Evolutionary conservation across 1,284 basidiomycete genomes (phyloP).

Genomic region (Nidula niveotomentosa): DNA sequence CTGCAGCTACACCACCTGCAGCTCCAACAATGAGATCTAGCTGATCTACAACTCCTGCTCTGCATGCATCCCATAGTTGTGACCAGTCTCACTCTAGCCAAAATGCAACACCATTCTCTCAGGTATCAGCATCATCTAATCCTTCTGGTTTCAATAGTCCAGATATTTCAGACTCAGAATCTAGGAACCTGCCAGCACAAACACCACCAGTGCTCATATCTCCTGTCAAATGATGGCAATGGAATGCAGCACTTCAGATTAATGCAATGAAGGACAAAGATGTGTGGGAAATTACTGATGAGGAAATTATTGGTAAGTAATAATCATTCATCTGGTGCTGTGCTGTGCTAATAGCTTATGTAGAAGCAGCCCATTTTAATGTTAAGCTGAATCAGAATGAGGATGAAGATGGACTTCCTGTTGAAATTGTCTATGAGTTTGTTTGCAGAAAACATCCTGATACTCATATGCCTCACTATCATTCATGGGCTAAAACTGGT

Average conservation of each 20-base stretch:
- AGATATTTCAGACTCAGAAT: too few species aligned
- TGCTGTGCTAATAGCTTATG: background rate
- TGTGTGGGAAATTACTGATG: slow-evolving; percentile 3
- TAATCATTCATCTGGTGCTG: background rate
- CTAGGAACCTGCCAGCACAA: too few species aligned
- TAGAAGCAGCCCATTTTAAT: background rate
- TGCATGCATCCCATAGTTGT: too few species aligned
- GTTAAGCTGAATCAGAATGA: background rate
- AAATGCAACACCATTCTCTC: too few species aligned
- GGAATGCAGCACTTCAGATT: background rate
- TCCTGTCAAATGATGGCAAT: background rate
- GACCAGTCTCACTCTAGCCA: too few species aligned
- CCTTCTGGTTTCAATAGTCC: too few species aligned
- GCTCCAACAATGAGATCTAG: too few species aligned
- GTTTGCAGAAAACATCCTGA: background rate
- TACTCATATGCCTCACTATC: background rate
- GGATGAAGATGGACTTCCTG: background rate
- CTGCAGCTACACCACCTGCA: too few species aligned
- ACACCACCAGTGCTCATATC: background rate
- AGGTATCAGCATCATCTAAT: too few species aligned
- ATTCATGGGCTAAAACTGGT: background rate
- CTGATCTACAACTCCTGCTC: too few species aligned
- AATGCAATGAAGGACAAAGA: background rate
- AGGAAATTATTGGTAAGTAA: slow-evolving; percentile 1
- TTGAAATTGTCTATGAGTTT: background rate